Evolutionary conservation across 164 flowering plant species (phyloP).

Genomic region (Vitis labrusca): DNA sequence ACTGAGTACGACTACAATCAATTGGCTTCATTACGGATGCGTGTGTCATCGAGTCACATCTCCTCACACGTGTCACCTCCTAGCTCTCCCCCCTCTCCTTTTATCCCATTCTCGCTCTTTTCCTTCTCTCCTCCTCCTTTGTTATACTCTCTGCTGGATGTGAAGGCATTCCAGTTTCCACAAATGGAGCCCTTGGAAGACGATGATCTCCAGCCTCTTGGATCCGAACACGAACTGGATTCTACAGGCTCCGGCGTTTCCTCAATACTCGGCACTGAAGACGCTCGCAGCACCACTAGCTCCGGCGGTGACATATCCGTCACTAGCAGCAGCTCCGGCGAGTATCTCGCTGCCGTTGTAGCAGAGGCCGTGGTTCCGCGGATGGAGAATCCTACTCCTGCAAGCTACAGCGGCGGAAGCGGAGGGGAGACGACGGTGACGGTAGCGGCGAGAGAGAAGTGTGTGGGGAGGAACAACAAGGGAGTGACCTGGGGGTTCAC

Average conservation of each 20-base stretch:
- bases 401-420: not conserved
- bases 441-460: conserved; percentile 29
- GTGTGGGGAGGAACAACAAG: conserved; percentile 47
- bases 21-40: conserved; percentile 1
- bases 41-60: conserved; percentile 13
- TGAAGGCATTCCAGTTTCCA: not conserved
- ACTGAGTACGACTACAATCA: conserved; percentile 13
- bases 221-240: conserved; percentile 19
- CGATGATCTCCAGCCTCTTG: conserved; percentile 26
- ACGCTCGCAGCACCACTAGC: conserved; percentile 17
- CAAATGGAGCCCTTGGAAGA: conserved; percentile 13
- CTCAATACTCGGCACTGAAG: conserved; percentile 16
- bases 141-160: not conserved
- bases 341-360: conserved; percentile 26
- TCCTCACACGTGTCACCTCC: conserved; percentile 30
- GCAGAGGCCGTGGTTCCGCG: conserved; percentile 15
- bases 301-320: conserved; percentile 28
- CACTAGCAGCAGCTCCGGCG: conserved; percentile 46
- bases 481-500: conserved; percentile 55
- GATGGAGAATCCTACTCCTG: not conserved
- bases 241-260: conserved; percentile 25
- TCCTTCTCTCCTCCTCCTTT: not conserved
- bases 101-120: not conserved
- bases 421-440: not conserved
- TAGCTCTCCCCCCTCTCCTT: conserved; percentile 4